These are phyloP conservation scores for Syncephalis fuscata DNA, from an alignment of 371 early-diverging fungal genomes.

Conservation along the genomic window DNA sequence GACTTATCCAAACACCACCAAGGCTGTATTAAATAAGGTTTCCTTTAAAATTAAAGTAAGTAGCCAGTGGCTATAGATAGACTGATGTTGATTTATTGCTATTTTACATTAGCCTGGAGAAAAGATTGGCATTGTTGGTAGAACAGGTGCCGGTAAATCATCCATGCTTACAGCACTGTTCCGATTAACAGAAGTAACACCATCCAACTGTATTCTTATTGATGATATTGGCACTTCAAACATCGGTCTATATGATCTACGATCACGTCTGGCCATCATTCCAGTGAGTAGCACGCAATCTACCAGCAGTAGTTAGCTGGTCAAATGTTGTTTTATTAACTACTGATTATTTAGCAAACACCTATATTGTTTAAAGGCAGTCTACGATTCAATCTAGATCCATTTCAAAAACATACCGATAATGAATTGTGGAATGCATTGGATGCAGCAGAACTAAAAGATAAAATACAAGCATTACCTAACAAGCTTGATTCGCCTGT, in stretches of 20 bases:
- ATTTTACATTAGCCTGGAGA: too few relatives aligned
- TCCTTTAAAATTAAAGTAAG: slow-evolving; percentile 30
- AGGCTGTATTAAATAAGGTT: slow-evolving; percentile 38
- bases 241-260: slow-evolving; percentile 40
- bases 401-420: slow-evolving; percentile 55
- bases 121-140: slow-evolving; percentile 80
- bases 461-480: too few relatives aligned
- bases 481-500: too few relatives aligned
- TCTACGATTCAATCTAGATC: slow-evolving; percentile 65
- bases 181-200: slow-evolving; percentile 73
- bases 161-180: slow-evolving; percentile 75
- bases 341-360: too few relatives aligned
- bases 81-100: too few relatives aligned
- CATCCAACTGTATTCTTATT: slow-evolving; percentile 34
- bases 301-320: too few relatives aligned
- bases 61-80: too few relatives aligned
- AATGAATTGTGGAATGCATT: slow-evolving; percentile 69
- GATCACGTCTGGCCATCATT: slow-evolving; percentile 33
- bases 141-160: slow-evolving; percentile 92
- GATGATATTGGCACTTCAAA: slow-evolving; percentile 48
- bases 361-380: slow-evolving; percentile 63
- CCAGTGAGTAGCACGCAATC: too few relatives aligned
- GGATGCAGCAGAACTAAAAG: slow-evolving; percentile 33
- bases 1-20: slow-evolving; percentile 40
- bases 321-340: too few relatives aligned